A percentile compares a stretch with the other conserved stretches of the same genome.
These are phyloP conservation scores for Benincasa hispida DNA, from an alignment of 306 rosid genomes.

Conservation along the genomic window DNA sequence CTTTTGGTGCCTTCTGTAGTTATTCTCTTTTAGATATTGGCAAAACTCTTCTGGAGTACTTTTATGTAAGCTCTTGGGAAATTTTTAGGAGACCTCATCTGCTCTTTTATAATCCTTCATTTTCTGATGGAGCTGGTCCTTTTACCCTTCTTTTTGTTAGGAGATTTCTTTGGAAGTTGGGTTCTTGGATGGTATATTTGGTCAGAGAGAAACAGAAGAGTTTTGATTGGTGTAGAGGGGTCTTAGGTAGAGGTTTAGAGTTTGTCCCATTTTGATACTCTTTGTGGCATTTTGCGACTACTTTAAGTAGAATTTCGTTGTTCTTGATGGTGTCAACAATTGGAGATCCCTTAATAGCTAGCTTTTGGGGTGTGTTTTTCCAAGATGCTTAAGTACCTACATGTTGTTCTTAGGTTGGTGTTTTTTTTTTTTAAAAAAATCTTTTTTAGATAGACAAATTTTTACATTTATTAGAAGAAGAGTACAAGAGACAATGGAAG, in stretches of 20 bases:
- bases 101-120: neutral
- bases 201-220: neutral
- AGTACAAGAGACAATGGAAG: neutral
- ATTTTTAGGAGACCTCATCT: neutral
- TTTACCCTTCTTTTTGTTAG: neutral
- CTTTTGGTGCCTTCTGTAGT: neutral
- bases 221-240: neutral
- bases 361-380: too few species aligned
- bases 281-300: neutral
- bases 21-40: neutral
- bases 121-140: neutral
- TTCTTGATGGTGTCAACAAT: neutral
- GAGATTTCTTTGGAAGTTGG: neutral
- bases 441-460: neutral
- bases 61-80: neutral
- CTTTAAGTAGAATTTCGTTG: neutral
- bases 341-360: neutral
- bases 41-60: neutral
- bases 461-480: neutral
- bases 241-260: neutral
- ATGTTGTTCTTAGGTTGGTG: too few species aligned
- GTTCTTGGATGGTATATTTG: neutral
- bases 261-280: neutral
- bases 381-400: too few species aligned
- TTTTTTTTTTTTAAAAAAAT: too few species aligned